Conservation (phyloP, 1,284 basidiomycete genomes). For the Moniliophthora roreri region DNA sequence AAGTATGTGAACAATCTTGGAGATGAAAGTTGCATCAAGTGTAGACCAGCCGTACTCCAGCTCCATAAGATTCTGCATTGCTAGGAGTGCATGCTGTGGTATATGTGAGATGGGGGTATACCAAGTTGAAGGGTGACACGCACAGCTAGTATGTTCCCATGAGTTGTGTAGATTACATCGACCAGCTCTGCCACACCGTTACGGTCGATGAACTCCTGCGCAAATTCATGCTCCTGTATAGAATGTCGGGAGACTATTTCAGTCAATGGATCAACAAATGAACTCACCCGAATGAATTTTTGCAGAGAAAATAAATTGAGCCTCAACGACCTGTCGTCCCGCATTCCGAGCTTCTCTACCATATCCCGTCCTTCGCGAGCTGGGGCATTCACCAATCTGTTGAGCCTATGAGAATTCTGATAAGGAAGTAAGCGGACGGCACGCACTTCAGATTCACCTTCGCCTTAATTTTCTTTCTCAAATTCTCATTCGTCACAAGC, state of each 20-base stretch:
- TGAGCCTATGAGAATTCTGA: not conserved
- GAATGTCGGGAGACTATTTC: no score
- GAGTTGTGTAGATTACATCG: conserved; percentile 62
- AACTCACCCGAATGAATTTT: conserved; percentile 73
- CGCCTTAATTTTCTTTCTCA: conserved; percentile 78
- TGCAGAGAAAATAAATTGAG: conserved; percentile 80
- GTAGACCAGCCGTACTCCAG: conserved; percentile 79
- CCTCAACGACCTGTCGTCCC: conserved; percentile 64
- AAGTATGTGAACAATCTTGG: conserved; percentile 79
- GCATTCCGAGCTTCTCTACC: conserved; percentile 65
- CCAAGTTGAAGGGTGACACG: conserved; percentile 10
- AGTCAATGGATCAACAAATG: not conserved
- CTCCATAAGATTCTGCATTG: conserved; percentile 87
- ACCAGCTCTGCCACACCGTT: conserved; percentile 80
- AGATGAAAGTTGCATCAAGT: conserved; percentile 73
- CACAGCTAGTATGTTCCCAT: conserved; percentile 88
- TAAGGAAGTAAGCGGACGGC: conserved; percentile 1
- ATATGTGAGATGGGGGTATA: conserved; percentile 8
- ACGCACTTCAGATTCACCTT: conserved; percentile 81
- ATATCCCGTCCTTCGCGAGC: conserved; percentile 81
- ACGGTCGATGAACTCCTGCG: conserved; percentile 79
- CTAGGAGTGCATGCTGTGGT: conserved; percentile 74
- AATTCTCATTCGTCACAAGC: conserved; percentile 89
- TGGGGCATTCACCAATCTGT: conserved; percentile 79
- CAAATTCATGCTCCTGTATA: conserved; percentile 83